Percentiles rank a stretch among this genome's conserved stretches.
Evolutionary conservation across 371 early-diverging fungal genomes (phyloP).

Genomic region (Coemansia sp.): DNA sequence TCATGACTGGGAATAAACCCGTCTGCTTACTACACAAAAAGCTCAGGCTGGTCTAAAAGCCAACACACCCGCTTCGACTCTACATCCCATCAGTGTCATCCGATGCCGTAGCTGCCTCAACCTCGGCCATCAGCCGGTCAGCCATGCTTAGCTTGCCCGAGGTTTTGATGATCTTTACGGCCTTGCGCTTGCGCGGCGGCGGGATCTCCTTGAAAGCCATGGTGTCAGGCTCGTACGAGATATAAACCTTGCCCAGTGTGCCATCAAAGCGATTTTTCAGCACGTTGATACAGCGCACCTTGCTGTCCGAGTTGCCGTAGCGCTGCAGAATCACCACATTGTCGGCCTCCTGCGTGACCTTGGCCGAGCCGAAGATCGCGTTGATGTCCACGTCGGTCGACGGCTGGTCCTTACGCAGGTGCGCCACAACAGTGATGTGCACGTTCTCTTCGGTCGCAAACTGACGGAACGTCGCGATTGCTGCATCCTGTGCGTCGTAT

Average conservation of each 20-base stretch:
- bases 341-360: constrained; percentile 81
- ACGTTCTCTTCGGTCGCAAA: constrained; percentile 75
- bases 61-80: too few species aligned
- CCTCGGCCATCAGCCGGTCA: constrained; percentile 29
- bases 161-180: constrained; percentile 25
- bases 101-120: constrained; percentile 6
- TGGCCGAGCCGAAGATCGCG: constrained; percentile 76
- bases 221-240: constrained; percentile 42
- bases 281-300: constrained; percentile 60
- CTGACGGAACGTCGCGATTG: constrained; percentile 63
- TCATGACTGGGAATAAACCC: too few species aligned
- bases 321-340: constrained; percentile 75
- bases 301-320: constrained; percentile 40
- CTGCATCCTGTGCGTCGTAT: constrained; percentile 74
- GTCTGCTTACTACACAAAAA: too few species aligned
- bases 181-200: constrained; percentile 42
- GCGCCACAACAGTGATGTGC: constrained; percentile 76
- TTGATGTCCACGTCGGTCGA: constrained; percentile 63
- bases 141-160: constrained; percentile 35
- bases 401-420: constrained; percentile 68
- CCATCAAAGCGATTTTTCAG: constrained; percentile 78
- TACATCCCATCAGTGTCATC: too few species aligned
- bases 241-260: constrained; percentile 61
- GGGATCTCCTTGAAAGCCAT: constrained; percentile 41
- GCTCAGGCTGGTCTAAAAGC: too few species aligned